A percentile compares a stretch with the other conserved stretches of the same genome.
These are phyloP conservation scores for Tetragonia tetragonoides DNA, from an alignment of 148 eudicot species.

Conservation along the genomic window DNA sequence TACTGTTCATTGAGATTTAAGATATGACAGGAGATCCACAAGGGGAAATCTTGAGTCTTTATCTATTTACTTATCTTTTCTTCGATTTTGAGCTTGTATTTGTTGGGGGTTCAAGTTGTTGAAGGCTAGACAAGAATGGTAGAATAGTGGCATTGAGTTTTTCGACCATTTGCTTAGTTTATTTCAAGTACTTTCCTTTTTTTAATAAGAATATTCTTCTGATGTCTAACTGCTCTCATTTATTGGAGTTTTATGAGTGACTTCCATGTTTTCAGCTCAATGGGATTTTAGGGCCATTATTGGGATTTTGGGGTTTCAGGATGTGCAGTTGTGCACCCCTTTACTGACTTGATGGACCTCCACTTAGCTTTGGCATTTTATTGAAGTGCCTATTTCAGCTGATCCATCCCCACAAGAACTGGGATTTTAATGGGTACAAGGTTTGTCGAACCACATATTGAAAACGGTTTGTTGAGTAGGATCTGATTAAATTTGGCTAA, in stretches of 20 bases:
- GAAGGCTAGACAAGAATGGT: too few relatives aligned
- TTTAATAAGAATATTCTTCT: not conserved
- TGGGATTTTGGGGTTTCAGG: not conserved
- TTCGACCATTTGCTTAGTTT: not conserved
- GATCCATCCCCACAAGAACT: too few relatives aligned
- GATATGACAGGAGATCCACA: not conserved
- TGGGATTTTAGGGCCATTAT: not conserved
- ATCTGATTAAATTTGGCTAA: too few relatives aligned
- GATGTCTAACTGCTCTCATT: not conserved
- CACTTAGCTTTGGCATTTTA: not conserved
- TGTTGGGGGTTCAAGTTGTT: too few relatives aligned
- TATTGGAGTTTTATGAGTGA: not conserved
- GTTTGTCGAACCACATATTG: too few relatives aligned
- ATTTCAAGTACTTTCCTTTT: not conserved
- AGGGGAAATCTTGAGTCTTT: not conserved
- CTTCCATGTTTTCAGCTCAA: not conserved
- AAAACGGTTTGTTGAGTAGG: too few relatives aligned
- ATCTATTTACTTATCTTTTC: not conserved
- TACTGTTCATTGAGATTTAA: not conserved
- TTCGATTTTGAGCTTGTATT: not conserved
- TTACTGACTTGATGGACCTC: not conserved
- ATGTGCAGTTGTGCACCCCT: not conserved
- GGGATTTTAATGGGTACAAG: too few relatives aligned
- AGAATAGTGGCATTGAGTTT: too few relatives aligned
- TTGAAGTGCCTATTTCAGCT: too few relatives aligned